Conservation (phyloP, 2,329 filamentous ascomycete genomes). For the Neofusicoccum laricinum region DNA sequence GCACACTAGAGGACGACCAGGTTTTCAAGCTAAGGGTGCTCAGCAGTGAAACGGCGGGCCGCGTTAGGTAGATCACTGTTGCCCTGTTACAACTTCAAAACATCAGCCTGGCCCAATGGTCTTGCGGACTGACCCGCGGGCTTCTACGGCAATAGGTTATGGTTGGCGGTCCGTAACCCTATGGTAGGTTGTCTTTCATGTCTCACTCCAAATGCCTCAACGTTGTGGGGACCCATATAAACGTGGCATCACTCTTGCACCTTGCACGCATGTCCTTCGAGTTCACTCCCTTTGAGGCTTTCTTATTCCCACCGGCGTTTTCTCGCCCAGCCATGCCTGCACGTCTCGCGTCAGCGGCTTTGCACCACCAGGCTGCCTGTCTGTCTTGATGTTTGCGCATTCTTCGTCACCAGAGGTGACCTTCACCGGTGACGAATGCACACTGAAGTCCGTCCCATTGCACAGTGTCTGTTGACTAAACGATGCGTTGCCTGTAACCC, state of each 20-base stretch:
- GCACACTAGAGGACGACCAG: not conserved
- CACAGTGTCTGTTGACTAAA: not conserved
- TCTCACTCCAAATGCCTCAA: not conserved
- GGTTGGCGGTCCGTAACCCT: not conserved
- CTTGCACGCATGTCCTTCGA: not conserved
- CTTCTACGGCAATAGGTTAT: not conserved
- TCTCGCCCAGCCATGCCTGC: not conserved
- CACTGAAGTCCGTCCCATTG: not conserved
- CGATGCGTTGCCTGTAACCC: not conserved
- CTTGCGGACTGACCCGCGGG: not conserved
- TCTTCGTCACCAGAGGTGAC: not conserved
- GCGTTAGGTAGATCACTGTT: not conserved
- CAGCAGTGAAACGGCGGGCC: not conserved
- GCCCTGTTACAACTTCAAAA: not conserved
- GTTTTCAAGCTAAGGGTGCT: not conserved
- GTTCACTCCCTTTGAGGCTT: not conserved
- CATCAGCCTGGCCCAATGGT: not conserved
- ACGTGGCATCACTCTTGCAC: not conserved
- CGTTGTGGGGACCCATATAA: not conserved
- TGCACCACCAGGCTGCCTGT: not conserved
- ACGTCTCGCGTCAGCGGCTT: not conserved
- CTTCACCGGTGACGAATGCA: conserved; percentile 1
- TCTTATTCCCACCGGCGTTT: not conserved
- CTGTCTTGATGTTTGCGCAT: not conserved
- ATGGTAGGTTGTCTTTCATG: not conserved